These are phyloP conservation scores for Stramenopiles sp. DNA, from an alignment of 352 stramenopile genomes.

Conservation along the genomic window DNA sequence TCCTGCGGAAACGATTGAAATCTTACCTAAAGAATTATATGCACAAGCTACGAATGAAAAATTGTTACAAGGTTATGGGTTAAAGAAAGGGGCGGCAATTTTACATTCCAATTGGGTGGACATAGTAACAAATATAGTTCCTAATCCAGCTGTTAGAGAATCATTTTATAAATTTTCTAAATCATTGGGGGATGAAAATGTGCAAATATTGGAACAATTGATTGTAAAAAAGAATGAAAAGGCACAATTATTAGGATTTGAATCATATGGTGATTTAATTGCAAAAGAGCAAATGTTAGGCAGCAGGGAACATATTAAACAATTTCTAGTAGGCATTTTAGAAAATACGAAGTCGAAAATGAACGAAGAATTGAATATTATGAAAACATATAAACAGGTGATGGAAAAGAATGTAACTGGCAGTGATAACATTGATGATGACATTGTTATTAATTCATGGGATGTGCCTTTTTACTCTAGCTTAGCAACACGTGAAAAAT, in stretches of 20 bases:
- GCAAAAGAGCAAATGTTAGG: slow-evolving; percentile 1
- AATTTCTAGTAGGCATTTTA: slow-evolving; percentile 7
- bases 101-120: neutral
- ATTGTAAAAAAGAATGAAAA: slow-evolving; percentile 56
- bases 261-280: slow-evolving; percentile 53
- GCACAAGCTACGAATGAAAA: neutral
- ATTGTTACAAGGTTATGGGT: neutral
- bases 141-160: neutral
- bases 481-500: neutral
- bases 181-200: neutral
- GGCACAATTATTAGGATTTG: slow-evolving; percentile 58
- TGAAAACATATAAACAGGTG: slow-evolving; percentile 6
- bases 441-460: neutral
- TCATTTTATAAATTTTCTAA: neutral
- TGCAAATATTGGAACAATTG: slow-evolving; percentile 59
- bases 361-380: neutral
- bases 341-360: slow-evolving; percentile 8
- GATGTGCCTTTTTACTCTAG: neutral
- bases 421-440: neutral
- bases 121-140: neutral
- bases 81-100: neutral
- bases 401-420: slow-evolving; percentile 10
- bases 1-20: neutral
- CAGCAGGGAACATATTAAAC: neutral
- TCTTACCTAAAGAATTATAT: neutral